Base-by-base conservation (phyloP, 2,329 filamentous ascomycete genomes). In the Epichloe amarillans region DNA sequence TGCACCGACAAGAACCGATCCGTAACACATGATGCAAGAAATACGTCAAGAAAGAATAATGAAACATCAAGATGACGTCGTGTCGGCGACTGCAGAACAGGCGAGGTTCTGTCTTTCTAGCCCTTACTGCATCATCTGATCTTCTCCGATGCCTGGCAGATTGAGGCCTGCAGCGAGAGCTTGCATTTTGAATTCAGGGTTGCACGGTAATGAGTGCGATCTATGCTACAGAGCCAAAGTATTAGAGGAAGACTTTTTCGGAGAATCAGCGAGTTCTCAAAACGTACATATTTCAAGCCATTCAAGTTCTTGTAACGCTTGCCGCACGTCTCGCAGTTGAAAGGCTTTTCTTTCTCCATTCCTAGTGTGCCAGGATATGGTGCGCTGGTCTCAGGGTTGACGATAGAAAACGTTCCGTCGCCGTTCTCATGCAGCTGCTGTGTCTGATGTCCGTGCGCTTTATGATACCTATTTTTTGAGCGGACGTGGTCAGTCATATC, bases 261-360 rank as follows among this genome's bases (percentile, higher is more conserved):
- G 30, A 33, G 17, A 5, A 19, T 12, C 8, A 15, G n/a, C 21
- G 2, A 17, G 4, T 19, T n/a, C n/a, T 8, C 37, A 39, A 70
- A 19, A 49, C 80, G 69, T 69, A 84, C 80, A 64, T 98, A 98
- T 81, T 98, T 98, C 55, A 98, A 79, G 6, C 93, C 93, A 68
- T 98, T 98, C 54, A 98, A 69, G 64, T 98, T 98, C 82, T 98
- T 98, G 72, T 98, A 98, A 49, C 93, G 86, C 74, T 98, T 98
- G 61, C 91, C 90, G 64, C 93, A 98, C 11, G 89, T 85, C 57
- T 97, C 90, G 67, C 93, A 98, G 63, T 90, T 90, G 66, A 97
- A 97, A 3, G 93, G 93, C 73, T 98, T 98, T 72, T 97, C 91
- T 67, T 97, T 98, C 71, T 98, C 93, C 93, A 98, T 98, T n/a